Conservation (phyloP, 1,139 yeast genomes). For the Geotrichum klebahnii region DNA sequence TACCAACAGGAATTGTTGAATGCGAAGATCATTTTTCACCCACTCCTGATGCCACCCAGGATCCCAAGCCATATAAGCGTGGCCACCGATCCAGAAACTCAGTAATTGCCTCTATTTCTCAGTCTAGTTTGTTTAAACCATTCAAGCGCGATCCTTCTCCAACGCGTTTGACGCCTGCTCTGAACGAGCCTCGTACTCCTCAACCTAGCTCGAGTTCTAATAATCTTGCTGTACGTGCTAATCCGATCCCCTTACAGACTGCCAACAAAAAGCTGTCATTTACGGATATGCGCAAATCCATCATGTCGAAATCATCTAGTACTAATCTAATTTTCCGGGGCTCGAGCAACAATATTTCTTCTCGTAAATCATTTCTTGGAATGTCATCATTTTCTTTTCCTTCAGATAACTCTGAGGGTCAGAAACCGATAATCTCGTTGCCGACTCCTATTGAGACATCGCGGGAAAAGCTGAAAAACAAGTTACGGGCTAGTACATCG, state of each 20-base stretch:
- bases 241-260: neutral
- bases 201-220: constrained; percentile 4
- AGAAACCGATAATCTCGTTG: constrained; percentile 48
- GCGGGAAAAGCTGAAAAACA: constrained; percentile 51
- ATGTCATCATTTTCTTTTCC: constrained; percentile 10
- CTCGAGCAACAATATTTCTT: constrained; percentile 8
- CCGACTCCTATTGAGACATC: constrained; percentile 56
- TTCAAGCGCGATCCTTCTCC: constrained; percentile 18
- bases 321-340: constrained; percentile 15
- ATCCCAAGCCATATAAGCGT: constrained; percentile 10
- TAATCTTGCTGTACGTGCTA: neutral
- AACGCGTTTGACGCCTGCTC: constrained; percentile 13
- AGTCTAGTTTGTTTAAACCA: constrained; percentile 14
- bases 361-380: constrained; percentile 17
- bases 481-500: constrained; percentile 52
- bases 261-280: constrained; percentile 15
- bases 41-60: constrained; percentile 17
- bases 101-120: constrained; percentile 16
- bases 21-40: constrained; percentile 28
- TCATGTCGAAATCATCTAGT: constrained; percentile 13
- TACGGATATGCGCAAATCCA: constrained; percentile 17
- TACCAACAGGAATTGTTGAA: constrained; percentile 30
- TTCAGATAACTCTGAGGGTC: neutral
- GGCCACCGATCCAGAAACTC: constrained; percentile 20
- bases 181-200: constrained; percentile 8